Evolutionary conservation across 805 yeast species (phyloP), one percentile per base, ranked within the genome.

Genomic region (Starmerella stigmatis): DNA sequence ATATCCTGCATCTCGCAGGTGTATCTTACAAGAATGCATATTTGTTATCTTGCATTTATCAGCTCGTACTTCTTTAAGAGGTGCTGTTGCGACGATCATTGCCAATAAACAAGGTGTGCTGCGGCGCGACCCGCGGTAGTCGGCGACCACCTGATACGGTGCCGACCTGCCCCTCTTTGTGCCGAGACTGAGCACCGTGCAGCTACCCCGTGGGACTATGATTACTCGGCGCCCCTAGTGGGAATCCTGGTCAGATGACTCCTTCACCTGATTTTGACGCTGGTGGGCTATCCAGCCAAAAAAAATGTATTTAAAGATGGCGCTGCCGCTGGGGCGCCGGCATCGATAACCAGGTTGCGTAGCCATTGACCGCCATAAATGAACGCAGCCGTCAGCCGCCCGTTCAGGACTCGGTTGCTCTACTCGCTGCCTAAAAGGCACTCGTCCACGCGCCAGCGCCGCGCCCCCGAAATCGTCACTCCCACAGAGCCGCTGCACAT

Each of bases 381-480:
- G 38, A 29, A 3, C 28, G 5, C 30, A 10, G 16, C 34, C 15
- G 25, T 31, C 4, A 15, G 36, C 21, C 30, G 32, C 26, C 39
- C 34, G 7, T 21, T 34, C 16, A 16, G 38, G 19, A 26, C 26
- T 16, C 27, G 27, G n/a, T 19, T 34, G 4, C 27, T 21, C 12
- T 11, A 19, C 3, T 34, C 16, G 11, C 9, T 41, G 25, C 36
- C 26, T 20, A 27, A 32, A 23, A 50, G 58, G 21, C 26, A 20
- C 16, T 50, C 47, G 5, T 54, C 58, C 7, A 54, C 58, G 9
- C 48, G 55, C 28, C 55, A 49, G 35, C 54, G 58, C 11, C 46
- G 40, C 42, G 50, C 53, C 22, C 54, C 57, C 27, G 51, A 47
- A 15, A 36, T 52, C 17, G 43, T 55, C 11, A 30, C 44, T 16